These are phyloP conservation scores for Colletotrichum sp. DNA, from an alignment of 2,329 filamentous ascomycete genomes.

Conservation along the genomic window DNA sequence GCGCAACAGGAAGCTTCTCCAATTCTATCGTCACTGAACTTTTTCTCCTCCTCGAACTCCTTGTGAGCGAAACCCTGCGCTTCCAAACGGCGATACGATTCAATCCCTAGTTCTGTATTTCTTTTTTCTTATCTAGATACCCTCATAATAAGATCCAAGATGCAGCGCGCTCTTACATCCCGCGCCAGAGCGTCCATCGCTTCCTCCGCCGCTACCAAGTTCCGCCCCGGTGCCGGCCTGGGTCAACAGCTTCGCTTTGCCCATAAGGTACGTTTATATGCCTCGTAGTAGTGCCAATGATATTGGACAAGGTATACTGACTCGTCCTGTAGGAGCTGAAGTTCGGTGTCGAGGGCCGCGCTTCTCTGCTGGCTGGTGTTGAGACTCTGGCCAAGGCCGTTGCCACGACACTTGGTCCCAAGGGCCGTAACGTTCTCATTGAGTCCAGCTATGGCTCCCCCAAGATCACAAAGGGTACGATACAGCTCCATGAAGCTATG, in stretches of 20 bases:
- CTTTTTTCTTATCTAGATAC: constrained; percentile 33
- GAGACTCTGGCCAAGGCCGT: constrained; percentile 97
- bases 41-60: constrained; percentile 29
- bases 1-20: constrained; percentile 15
- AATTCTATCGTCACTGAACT: constrained; percentile 20
- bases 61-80: constrained; percentile 28
- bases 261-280: constrained; percentile 76
- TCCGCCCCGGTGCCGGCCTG: constrained; percentile 68
- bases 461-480: constrained; percentile 97
- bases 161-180: constrained; percentile 95
- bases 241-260: constrained; percentile 94
- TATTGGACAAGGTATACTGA: constrained; percentile 30
- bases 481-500: background rate
- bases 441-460: constrained; percentile 98
- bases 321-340: constrained; percentile 78
- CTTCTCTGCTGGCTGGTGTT: constrained; percentile 88
- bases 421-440: constrained; percentile 97
- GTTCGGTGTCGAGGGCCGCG: constrained; percentile 94
- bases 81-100: constrained; percentile 31
- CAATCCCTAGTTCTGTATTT: constrained; percentile 30
- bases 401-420: constrained; percentile 93
- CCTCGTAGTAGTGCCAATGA: constrained; percentile 15
- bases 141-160: constrained; percentile 53
- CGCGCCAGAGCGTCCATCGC: constrained; percentile 81
- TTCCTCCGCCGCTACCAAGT: constrained; percentile 69